Evolutionary conservation across 2,329 filamentous ascomycete species (phyloP), one percentile per base, ranked within the genome.

Genomic region (Hortaea werneckii): DNA sequence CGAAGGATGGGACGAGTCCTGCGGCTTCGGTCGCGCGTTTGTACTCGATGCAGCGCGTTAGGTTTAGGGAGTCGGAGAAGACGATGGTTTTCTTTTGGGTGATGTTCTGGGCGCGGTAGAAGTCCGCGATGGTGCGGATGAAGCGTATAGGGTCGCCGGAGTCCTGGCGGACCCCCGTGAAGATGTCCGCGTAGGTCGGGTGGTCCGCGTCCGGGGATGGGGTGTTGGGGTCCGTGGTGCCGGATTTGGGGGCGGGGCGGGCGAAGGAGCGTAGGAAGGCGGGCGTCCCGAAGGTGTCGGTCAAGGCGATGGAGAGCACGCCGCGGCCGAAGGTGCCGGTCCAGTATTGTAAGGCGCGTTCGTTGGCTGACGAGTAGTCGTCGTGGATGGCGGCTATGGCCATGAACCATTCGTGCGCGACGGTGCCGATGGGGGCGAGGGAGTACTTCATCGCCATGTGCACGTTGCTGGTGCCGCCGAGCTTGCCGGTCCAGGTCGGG

Each of bases 351-450:
- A 98, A 70, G 0, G 87, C 89, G 52, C 83, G 76, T 64, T 94
- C 87, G 34, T 89, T 94, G 3, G 92, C 89, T 50, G 77, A 74
- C 55, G 80, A 77, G 62, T 98, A 98, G 66, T 95, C 79, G 51
- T 87, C 77, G 4, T 83, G 86, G 56, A 95, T 87, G 35, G 92
- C 89, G 1, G 92, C 92, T 51, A 94, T 90, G 37, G 87, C 89
- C 92, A 98, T 98, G 72, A 95, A 96, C 92, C 92, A 98, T 68
- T 98, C 92, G 61, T 98, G 92, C 0, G 92, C 92, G 1, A 87
- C 82, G 0, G 92, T 98, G 5, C 92, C 92, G 9, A 96, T 78
- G 0, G 92, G 88, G 3, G 80, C 71, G 40, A 95, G 79, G 39
- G 80, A 81, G 67, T 94, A 90, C 58, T 87, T 84, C 87, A 94